A percentile compares a stretch with the other conserved stretches of the same genome.
Evolutionary conservation across 2,329 filamentous ascomycete genomes (phyloP).

Genomic region (Cryphonectria radicalis): DNA sequence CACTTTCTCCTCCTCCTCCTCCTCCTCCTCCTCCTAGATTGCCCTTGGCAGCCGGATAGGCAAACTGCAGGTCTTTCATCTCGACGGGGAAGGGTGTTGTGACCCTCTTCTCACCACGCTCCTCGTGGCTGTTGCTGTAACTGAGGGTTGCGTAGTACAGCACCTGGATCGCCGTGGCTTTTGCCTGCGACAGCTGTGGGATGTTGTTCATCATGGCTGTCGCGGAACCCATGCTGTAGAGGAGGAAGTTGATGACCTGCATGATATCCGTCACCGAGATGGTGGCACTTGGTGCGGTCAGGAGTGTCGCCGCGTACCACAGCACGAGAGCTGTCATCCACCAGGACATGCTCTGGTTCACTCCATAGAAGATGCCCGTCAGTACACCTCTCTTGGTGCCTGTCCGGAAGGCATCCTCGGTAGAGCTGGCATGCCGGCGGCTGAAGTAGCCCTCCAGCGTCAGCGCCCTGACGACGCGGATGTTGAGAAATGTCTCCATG

Average conservation of each 20-base stretch:
- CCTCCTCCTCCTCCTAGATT: constrained; percentile 31
- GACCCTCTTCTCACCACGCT: constrained; percentile 46
- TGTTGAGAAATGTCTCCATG: constrained; percentile 76
- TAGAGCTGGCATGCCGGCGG: constrained; percentile 61
- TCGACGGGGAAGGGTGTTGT: constrained; percentile 47
- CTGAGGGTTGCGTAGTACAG: constrained; percentile 71
- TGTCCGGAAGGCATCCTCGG: constrained; percentile 56
- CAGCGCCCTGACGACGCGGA: constrained; percentile 76
- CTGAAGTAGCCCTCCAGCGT: constrained; percentile 75
- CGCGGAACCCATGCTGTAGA: constrained; percentile 80
- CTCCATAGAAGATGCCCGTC: constrained; percentile 73
- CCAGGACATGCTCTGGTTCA: constrained; percentile 73
- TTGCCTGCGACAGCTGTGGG: constrained; percentile 78
- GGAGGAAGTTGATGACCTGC: constrained; percentile 77
- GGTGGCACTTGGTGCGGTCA: constrained; percentile 51
- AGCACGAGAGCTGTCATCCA: constrained; percentile 81
- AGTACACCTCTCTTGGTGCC: constrained; percentile 70
- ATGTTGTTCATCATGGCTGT: constrained; percentile 73
- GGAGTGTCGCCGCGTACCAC: constrained; percentile 75
- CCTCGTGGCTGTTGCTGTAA: constrained; percentile 58
- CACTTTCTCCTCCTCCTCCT: too few species aligned
- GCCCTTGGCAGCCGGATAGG: constrained; percentile 65
- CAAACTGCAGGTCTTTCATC: constrained; percentile 68
- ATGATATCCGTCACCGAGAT: constrained; percentile 64
- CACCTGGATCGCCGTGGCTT: constrained; percentile 73